Conservation (phyloP, 805 yeast species). For the Candida michaelii region DNA sequence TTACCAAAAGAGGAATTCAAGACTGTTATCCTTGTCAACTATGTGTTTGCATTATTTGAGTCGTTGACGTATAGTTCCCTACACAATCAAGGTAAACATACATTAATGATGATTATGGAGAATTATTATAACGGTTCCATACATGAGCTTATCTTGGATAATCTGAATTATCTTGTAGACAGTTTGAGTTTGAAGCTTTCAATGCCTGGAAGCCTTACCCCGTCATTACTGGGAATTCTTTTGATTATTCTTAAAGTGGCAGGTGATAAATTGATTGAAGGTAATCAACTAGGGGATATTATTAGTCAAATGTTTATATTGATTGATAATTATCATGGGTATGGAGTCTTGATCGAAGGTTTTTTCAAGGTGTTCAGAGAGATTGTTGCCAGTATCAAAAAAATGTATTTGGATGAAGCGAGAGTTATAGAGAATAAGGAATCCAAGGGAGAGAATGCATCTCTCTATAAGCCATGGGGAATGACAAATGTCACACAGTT, state of each 20-base stretch:
- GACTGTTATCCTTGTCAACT: constrained; percentile 62
- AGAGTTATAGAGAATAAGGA: neutral
- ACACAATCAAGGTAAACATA: constrained; percentile 54
- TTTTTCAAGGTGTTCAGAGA: constrained; percentile 71
- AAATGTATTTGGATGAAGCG: constrained; percentile 10
- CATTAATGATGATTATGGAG: constrained; percentile 46
- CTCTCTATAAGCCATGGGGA: constrained; percentile 59
- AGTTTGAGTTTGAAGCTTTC: constrained; percentile 69
- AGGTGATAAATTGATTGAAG: constrained; percentile 59
- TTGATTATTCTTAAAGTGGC: constrained; percentile 68
- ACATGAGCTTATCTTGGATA: constrained; percentile 54
- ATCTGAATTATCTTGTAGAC: constrained; percentile 81
- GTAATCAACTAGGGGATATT: constrained; percentile 65
- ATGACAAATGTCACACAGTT: constrained; percentile 46
- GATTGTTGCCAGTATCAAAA: constrained; percentile 44
- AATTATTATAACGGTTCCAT: constrained; percentile 58
- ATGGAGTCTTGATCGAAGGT: constrained; percentile 66
- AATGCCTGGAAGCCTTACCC: constrained; percentile 64
- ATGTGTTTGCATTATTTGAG: constrained; percentile 70
- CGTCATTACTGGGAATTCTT: constrained; percentile 69
- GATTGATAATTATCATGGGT: constrained; percentile 84
- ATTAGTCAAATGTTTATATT: constrained; percentile 71
- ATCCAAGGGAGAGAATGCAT: neutral
- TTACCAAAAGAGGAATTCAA: constrained; percentile 32
- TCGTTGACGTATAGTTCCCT: constrained; percentile 56